Evolutionary conservation across 1,284 basidiomycete species (phyloP), one percentile per base, ranked within the genome.

Genomic region (Melampsora occidentalis): DNA sequence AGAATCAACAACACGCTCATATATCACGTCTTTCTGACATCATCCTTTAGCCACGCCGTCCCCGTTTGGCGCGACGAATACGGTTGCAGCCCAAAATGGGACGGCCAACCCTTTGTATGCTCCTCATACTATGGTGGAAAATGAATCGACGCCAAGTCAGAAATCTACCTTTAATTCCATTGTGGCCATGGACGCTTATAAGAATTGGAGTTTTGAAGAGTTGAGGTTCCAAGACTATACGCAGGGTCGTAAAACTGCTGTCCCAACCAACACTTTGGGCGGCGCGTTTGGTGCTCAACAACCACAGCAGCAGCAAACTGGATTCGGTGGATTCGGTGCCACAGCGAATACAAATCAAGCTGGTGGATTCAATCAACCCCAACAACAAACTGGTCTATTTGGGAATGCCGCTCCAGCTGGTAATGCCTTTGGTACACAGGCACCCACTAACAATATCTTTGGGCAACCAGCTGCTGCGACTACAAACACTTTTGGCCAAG

Each of bases 141-240:
- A 69, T 46, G 73, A 76, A 76, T 69, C 73, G 31, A 69, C 66
- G 12, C 73, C 73, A 31, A 76, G 67, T 51, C 48, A 39, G 22
- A 76, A 76, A 76, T 76, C 67, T 25, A 63, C 62, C 33, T 76
- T 76, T 31, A 69, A 76, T 33, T 69, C 67, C 16, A 76, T 76
- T 33, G 57, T 63, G 14, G 73, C 67, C 25, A 76, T 76, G 73
- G 73, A 76, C 39, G 67, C 73, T 49, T 76, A 76, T 59, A 76
- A 76, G 62, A 76, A 64, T 59, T 69, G 62, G 22, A 69, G 67
- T 31, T 76, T 76, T 65, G 73, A 76, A 42, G 73, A 76, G 59
- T 66, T 76, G 18, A 66, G 73, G 14, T 69, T 76, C 22, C 73
- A 76, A 57, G 73, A 76, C 53, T 76, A 76, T 42, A 14, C 53